A percentile compares a stretch with the other conserved stretches of the same genome.
Conservation (phyloP, 257 asterid genomes). For the Jasminum sambac region DNA sequence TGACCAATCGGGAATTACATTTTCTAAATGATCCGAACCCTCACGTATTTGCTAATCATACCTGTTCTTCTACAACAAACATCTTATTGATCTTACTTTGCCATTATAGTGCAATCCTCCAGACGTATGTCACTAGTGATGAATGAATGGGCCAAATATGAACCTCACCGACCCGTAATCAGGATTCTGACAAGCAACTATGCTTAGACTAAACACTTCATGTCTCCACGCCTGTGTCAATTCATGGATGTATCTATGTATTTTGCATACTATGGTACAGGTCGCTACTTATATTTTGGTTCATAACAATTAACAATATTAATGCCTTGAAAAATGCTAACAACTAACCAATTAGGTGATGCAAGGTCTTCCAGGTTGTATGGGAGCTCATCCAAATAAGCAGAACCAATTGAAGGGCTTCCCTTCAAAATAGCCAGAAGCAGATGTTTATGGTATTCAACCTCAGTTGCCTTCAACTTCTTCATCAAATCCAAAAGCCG, state of each 20-base stretch:
- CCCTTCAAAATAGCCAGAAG: conserved; percentile 77
- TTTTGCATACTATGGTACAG: neutral
- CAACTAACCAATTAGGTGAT: conserved; percentile 91
- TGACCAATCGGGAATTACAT: no score
- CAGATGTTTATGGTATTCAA: conserved; percentile 59
- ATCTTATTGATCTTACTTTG: no score
- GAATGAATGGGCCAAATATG: no score
- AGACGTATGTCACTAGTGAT: no score
- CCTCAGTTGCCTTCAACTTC: conserved; percentile 72
- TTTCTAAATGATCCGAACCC: no score
- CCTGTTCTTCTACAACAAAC: no score
- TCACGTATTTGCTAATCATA: no score
- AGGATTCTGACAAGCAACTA: no score
- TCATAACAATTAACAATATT: conserved; percentile 13
- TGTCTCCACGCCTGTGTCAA: no score
- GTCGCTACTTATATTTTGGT: neutral
- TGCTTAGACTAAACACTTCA: no score
- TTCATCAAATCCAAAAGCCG: conserved; percentile 84
- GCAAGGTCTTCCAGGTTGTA: conserved; percentile 71
- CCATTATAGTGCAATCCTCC: no score
- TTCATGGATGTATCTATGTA: conserved; percentile 5
- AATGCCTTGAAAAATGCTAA: conserved; percentile 37
- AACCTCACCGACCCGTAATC: no score
- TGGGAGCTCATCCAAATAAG: conserved; percentile 83
- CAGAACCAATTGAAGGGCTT: conserved; percentile 71